phyloP scores from a whole-genome alignment of 805 yeast genomes.

The Schwanniomyces sp. region DNA sequence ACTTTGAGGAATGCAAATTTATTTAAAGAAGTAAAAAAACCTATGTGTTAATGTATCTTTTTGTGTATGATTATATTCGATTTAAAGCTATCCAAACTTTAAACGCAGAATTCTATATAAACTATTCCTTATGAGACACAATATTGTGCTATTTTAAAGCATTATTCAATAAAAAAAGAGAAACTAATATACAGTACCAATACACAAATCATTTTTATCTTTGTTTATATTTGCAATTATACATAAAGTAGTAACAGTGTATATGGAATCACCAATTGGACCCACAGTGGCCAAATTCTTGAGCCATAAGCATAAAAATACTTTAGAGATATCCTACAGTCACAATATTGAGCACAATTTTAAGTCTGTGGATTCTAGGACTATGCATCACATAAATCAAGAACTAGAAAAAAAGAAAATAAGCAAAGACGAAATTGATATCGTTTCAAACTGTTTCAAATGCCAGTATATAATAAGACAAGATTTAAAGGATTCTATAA shows the following conservation, averaged over 20 bases:
- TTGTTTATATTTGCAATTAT: conserved; percentile 1
- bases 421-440: conserved; percentile 3
- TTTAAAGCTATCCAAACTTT: not conserved
- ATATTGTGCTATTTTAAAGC: too few relatives aligned
- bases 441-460: conserved; percentile 14
- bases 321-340: conserved; percentile 8
- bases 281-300: conserved; percentile 1
- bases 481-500: conserved; percentile 4
- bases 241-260: not conserved
- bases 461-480: conserved; percentile 14
- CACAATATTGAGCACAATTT: conserved; percentile 8
- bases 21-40: too few relatives aligned
- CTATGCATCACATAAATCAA: conserved; percentile 5
- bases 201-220: not conserved
- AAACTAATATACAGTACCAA: not conserved
- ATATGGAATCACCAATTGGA: conserved; percentile 4
- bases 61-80: not conserved
- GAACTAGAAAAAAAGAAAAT: not conserved
- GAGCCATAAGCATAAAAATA: conserved; percentile 2
- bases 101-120: too few relatives aligned
- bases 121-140: too few relatives aligned
- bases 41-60: too few relatives aligned
- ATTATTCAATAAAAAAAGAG: too few relatives aligned
- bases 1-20: too few relatives aligned
- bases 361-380: conserved; percentile 8